Evolutionary conservation across 345 rosid genomes (phyloP).

Genomic region (Durio zibethinus): DNA sequence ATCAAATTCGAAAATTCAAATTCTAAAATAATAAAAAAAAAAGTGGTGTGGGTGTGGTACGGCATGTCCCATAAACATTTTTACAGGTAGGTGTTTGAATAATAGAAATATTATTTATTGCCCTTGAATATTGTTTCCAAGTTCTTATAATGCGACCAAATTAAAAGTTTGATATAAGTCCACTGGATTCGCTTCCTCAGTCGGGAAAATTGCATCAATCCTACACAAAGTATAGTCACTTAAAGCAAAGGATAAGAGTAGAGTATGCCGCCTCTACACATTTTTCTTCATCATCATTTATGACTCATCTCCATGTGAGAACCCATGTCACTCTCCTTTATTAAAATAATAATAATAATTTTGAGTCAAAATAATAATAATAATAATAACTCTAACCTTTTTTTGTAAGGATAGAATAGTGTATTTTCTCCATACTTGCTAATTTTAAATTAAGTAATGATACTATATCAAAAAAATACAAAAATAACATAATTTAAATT

Average conservation of each 20-base stretch:
- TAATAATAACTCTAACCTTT: too few species aligned
- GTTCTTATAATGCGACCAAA: background rate
- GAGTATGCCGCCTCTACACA: constrained; percentile 33
- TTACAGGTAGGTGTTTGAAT: constrained; percentile 20
- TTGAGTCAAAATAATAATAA: too few species aligned
- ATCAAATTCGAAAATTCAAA: background rate
- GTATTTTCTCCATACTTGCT: too few species aligned
- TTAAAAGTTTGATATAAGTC: background rate
- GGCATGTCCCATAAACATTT: constrained; percentile 19
- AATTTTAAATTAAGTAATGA: too few species aligned
- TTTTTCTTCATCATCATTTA: constrained; percentile 19
- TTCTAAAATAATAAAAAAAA: background rate
- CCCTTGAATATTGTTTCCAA: background rate
- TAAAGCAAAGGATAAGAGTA: background rate
- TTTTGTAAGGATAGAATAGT: too few species aligned
- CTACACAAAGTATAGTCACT: background rate
- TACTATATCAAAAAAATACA: too few species aligned
- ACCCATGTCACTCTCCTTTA: too few species aligned
- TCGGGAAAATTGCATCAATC: constrained; percentile 17
- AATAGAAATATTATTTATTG: background rate
- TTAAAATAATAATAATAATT: too few species aligned
- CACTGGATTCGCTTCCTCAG: background rate
- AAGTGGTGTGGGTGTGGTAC: constrained; percentile 4
- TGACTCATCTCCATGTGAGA: constrained; percentile 41
- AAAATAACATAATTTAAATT: too few species aligned